Evolutionary conservation across 2,329 filamentous ascomycete genomes (phyloP), one percentile per base, ranked within the genome.

Genomic region (Aspergillus clavatus): DNA sequence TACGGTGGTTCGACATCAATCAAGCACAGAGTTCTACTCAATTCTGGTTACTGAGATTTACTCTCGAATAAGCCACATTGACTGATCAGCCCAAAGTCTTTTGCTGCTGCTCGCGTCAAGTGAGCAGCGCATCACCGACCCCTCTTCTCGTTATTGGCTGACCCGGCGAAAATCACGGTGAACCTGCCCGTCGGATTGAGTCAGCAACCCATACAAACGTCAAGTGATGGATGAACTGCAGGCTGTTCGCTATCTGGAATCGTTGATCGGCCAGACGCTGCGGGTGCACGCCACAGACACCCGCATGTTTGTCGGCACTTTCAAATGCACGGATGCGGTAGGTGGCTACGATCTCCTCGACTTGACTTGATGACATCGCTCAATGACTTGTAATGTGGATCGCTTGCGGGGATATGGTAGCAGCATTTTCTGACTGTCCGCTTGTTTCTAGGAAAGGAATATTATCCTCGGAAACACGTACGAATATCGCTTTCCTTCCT

Each of bases 311-410:
- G 81, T 89, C 44, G 93, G 93, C 16, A 78, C 83, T 52, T 87
- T 98, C 71, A 96, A 94, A 70, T 98, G 93, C 73, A 96, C 90
- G 23, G 93, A 98, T 73, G 82, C 86, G 48, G 89, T 94, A 72
- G 40, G 79, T 75, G 39, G 40, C 29, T 39, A 42, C 36, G 39
- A 27, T 22, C 42, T 37, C 37, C 35, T 46, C 26, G 4, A 24
- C 23, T 4, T 8, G 23, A 24, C 23, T 24, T 24, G n/a, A n/a
- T n/a, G n/a, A n/a, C n/a, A n/a, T n/a, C n/a, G n/a, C n/a, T n/a
- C n/a, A n/a, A 21, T 24, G 14, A 16, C 14, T 23, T 28, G 45
- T 47, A 40, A 36, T 23, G 26, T 38, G 23, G 41, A 27, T 41
- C 38, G 38, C n/a, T n/a, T n/a, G n/a, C n/a, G 42, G 38, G 27